Conservation (phyloP, 768 basidiomycete species). For the Hysterangium stoloniferum region DNA sequence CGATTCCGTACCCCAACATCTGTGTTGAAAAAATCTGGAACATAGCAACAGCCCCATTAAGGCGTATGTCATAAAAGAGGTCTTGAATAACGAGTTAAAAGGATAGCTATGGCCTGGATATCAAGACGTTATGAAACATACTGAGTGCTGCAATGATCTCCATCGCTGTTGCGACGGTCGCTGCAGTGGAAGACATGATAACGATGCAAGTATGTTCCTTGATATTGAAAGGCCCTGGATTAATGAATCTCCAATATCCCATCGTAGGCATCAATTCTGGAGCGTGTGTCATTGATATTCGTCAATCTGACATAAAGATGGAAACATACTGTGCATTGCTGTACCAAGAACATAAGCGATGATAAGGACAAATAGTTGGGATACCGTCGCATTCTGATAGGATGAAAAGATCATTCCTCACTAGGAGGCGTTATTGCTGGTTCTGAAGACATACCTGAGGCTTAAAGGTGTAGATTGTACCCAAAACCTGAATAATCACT, state of each 20-base stretch:
- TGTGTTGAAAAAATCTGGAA: constrained; percentile 50
- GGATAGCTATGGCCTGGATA: too few relatives aligned
- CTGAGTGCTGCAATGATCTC: constrained; percentile 53
- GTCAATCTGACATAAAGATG: constrained; percentile 19
- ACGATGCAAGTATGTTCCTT: constrained; percentile 59
- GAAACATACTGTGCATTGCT: constrained; percentile 38
- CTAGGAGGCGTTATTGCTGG: not conserved
- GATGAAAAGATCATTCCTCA: constrained; percentile 21
- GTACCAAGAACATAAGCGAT: constrained; percentile 48
- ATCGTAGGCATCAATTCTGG: constrained; percentile 34
- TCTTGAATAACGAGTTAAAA: constrained; percentile 24
- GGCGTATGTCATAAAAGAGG: constrained; percentile 42
- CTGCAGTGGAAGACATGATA: constrained; percentile 53
- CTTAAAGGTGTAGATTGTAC: constrained; percentile 31
- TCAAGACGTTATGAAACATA: constrained; percentile 21
- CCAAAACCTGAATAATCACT: constrained; percentile 17
- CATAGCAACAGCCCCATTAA: constrained; percentile 44
- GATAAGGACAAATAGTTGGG: constrained; percentile 47
- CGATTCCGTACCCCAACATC: constrained; percentile 33
- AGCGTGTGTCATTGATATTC: constrained; percentile 2
- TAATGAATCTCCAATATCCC: constrained; percentile 47
- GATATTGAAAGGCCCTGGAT: constrained; percentile 57
- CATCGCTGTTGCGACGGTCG: constrained; percentile 49
- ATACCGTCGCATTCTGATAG: constrained; percentile 43
- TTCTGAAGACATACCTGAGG: constrained; percentile 21